Base-by-base conservation (phyloP, 108 stramenopile species). In the Halocafeteria seosinensis region DNA sequence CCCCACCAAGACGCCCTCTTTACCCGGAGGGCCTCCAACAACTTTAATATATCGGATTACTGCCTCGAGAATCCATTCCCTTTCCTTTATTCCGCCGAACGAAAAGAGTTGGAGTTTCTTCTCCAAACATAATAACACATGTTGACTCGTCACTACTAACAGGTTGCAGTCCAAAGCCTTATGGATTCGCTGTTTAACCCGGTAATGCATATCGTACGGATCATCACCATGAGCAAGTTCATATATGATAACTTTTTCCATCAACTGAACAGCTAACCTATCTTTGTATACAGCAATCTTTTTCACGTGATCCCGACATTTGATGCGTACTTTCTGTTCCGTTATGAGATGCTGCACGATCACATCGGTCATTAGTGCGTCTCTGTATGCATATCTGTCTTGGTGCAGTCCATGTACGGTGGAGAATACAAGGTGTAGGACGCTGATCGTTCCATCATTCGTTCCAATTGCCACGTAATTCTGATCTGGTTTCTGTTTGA, bases 291-390 rank as follows among this genome's bases (percentile, higher is more conserved):
- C 29, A 6, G 80, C 76, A 0, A 84, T 51, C 23, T 71, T 57
- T 50, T 76, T 66, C 37, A 84, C 78, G 69, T 77, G 70, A 59
- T 80, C 82, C 25, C 76, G 52, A 38, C 74, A 80, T 68, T 75
- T 79, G 51, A 84, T 80, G 21, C 75, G 71, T 11, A 79, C 79
- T 64, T 76, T 72, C 55, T 80, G 76, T 63, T 84, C 81, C 12
- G 78, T 73, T 13, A 70, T 9, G 26, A 84, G 64, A 63, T 84
- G 80, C 64, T 80, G 78, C 21, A 84, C 78, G 34, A 84, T 66
- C 27, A 84, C 80, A 65, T 82, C 81, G 28, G 80, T 84, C 71
- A 84, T 63, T n/a, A n/a, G n/a, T 61, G 67, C 66, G 58, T 84
- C 82, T 3, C 80, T 70, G 65, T 78, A 78, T 4, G 79, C 80